These are phyloP conservation scores for Alopecurus myosuroides DNA, from an alignment of 176 grass and related monocot species.

Conservation along the genomic window DNA sequence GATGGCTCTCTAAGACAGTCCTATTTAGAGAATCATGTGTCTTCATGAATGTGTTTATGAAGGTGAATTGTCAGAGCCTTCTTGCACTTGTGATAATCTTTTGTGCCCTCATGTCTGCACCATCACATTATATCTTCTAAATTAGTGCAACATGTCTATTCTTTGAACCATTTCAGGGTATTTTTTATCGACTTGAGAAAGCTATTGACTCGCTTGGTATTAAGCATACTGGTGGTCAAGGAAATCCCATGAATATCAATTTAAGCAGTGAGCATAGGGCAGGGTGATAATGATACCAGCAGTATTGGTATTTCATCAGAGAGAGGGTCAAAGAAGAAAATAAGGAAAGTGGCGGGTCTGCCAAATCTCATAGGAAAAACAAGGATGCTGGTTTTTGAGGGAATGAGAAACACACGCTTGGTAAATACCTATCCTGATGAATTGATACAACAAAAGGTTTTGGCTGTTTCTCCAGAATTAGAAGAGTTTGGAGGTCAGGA, in stretches of 20 bases:
- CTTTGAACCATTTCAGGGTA: constrained; percentile 43
- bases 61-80: constrained; percentile 41
- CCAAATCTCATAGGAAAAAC: constrained; percentile 77
- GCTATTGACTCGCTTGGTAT: constrained; percentile 67
- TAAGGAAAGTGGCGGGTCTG: constrained; percentile 59
- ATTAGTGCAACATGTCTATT: background rate
- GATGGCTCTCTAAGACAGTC: constrained; percentile 70
- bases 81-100: no score
- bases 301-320: constrained; percentile 59
- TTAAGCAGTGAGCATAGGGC: constrained; percentile 28
- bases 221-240: constrained; percentile 42
- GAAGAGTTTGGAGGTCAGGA: constrained; percentile 82
- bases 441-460: constrained; percentile 78
- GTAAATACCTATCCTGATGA: constrained; percentile 66
- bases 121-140: background rate
- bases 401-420: constrained; percentile 42
- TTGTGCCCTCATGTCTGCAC: background rate
- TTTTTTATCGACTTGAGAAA: constrained; percentile 83
- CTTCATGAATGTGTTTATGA: constrained; percentile 68
- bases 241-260: constrained; percentile 19
- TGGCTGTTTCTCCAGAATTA: constrained; percentile 64
- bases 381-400: constrained; percentile 61
- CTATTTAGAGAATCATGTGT: constrained; percentile 76
- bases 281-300: constrained; percentile 49
- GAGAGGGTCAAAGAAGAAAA: constrained; percentile 84